Conservation (phyloP, 2,329 filamentous ascomycete genomes). For the Cryphonectria parasitica region DNA sequence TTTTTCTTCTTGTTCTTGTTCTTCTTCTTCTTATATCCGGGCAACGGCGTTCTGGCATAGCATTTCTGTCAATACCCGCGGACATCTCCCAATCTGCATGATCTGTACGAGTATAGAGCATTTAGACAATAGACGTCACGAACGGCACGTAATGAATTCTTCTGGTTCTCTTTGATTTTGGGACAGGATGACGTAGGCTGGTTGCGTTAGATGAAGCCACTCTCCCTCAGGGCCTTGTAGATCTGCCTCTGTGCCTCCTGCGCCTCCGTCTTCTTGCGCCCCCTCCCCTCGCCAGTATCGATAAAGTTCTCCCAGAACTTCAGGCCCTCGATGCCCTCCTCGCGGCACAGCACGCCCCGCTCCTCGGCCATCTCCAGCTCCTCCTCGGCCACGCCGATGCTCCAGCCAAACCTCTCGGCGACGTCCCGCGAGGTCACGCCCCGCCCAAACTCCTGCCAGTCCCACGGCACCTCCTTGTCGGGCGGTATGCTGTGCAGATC, state of each 20-base stretch:
- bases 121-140: conserved; percentile 23
- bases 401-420: conserved; percentile 93
- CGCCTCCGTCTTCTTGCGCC: conserved; percentile 36
- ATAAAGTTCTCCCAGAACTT: conserved; percentile 90
- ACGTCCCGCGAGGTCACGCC: conserved; percentile 89
- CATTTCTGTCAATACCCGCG: conserved; percentile 27
- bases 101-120: conserved; percentile 29
- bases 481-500: conserved; percentile 71
- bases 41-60: conserved; percentile 27
- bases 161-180: not conserved
- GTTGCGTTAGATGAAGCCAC: conserved; percentile 42
- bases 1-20: not conserved
- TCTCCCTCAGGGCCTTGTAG: conserved; percentile 48
- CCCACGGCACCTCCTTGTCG: conserved; percentile 69
- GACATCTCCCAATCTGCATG: conserved; percentile 26
- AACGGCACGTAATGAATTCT: conserved; percentile 6
- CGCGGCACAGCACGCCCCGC: conserved; percentile 81
- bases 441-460: conserved; percentile 76
- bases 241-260: conserved; percentile 47
- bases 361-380: conserved; percentile 98
- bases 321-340: conserved; percentile 88
- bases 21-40: not conserved
- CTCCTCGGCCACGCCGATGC: conserved; percentile 91
- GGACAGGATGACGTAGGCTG: not conserved
- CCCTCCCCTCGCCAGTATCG: conserved; percentile 47